Percentiles rank a stretch among this genome's conserved stretches.
These are phyloP conservation scores for Chernovozyma aurita DNA, from an alignment of 1,139 yeast species.

Conservation along the genomic window DNA sequence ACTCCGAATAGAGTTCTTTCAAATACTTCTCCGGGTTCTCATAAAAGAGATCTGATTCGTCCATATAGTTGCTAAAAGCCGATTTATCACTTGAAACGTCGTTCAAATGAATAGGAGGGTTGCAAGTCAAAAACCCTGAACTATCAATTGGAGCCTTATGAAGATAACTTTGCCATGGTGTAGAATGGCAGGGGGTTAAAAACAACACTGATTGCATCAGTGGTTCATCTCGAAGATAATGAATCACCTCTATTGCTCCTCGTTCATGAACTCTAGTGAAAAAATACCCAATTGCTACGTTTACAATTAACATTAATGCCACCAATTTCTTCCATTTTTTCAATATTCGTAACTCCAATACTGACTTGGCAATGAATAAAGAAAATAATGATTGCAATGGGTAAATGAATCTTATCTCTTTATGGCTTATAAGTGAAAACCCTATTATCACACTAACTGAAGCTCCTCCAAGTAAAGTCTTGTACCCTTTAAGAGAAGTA, in stretches of 20 bases:
- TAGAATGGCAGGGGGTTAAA: conserved; percentile 93
- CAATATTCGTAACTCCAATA: not conserved
- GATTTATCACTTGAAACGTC: conserved; percentile 17
- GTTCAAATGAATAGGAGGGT: conserved; percentile 68
- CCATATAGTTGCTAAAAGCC: conserved; percentile 51
- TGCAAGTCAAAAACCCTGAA: conserved; percentile 83
- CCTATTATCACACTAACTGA: conserved; percentile 39
- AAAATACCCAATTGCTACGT: conserved; percentile 45
- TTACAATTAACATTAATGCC: conserved; percentile 25
- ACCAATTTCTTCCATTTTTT: not conserved
- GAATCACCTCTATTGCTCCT: conserved; percentile 72
- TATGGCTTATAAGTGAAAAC: conserved; percentile 71
- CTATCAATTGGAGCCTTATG: conserved; percentile 47
- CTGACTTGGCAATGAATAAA: conserved; percentile 14
- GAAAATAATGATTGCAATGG: conserved; percentile 78
- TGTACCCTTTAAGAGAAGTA: conserved; percentile 7
- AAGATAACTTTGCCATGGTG: conserved; percentile 89
- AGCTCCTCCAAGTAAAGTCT: conserved; percentile 19
- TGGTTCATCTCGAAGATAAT: conserved; percentile 43
- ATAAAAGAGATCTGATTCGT: conserved; percentile 84
- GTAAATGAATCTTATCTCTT: conserved; percentile 87
- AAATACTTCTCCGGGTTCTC: conserved; percentile 58
- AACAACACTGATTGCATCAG: conserved; percentile 60
- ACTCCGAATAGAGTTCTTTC: conserved; percentile 12
- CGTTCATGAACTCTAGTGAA: conserved; percentile 70